Base-by-base conservation (phyloP, 2,329 filamentous ascomycete species). In the Phaeoacremonium minimum region DNA sequence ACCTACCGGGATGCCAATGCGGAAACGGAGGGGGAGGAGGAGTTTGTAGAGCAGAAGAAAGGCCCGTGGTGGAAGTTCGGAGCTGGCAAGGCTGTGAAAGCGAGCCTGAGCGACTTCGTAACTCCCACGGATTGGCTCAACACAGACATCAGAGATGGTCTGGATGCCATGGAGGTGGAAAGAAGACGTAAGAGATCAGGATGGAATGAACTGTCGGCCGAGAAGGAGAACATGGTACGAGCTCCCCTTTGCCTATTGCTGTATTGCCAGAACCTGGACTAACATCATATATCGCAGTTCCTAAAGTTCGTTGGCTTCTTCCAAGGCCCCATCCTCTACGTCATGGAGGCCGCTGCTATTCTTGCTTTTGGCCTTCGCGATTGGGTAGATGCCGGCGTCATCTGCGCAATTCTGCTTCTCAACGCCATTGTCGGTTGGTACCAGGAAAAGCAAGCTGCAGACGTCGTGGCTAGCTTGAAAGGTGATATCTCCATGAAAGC, bases 341-440 rank as follows among this genome's bases (percentile, higher is more conserved):
- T 87, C 58, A 87, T 87, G 83, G 83, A 87, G 73, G 58, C 85
- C 55, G 83, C 83, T 66, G 83, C 84, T 53, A 64, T 85, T 36
- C 70, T 88, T 52, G 82, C 83, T 50, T 80, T 80, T 56, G 83
- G 83, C 75, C 79, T 88, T 46, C 73, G 75, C 58, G 81, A 85
- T 64, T 87, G 83, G 83, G 74, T 86, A 46, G 83, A 88, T 67
- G 75, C 87, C 49, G 83, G 82, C 74, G 81, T 88, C 60, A 87
- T 87, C 58, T 77, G 82, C 51, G 83, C 75, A 69, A 87, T 88
- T 61, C 67, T 88, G 38, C 51, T 82, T 56, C 79, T 88, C 45
- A 88, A 88, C 67, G 83, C 83, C 47, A 66, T 81, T 46, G 83
- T 87, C 59, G 83, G 83, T 69, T 87, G 83, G 77, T 87, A 87